Base-by-base conservation (phyloP, 176 grass and related monocot species). In the Puya raimondii region DNA sequence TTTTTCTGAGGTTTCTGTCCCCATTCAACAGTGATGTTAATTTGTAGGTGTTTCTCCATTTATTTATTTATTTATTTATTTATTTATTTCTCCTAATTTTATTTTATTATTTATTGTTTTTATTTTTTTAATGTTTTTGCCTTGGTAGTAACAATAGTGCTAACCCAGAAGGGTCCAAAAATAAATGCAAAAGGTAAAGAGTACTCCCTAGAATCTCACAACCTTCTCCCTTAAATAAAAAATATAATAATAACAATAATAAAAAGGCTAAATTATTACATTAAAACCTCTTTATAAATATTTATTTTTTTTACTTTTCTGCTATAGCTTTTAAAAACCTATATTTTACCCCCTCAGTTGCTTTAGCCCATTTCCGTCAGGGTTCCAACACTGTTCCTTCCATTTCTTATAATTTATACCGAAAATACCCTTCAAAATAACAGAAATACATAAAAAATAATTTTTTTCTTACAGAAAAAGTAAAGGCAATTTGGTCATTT, bases 151-250 rank as follows among this genome's bases (percentile, higher is more conserved):
- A 12, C 2, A 7, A 1, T 23, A 22, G 10, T 23, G 4, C 58
- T 22, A 12, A 3, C 33, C 33, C 33, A 42, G 8, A 63, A 63
- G n/a, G 58, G 20, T 63, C 27, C 64, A 42, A 26, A 42, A 47
- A 9, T 48, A 33, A 48, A 66, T n/a, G 29, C 6, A 58, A 58
- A 14, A 16, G 54, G 54, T 15, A 8, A 18, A 20, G 25, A 18
- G 64, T 25, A n/a, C 27, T 9, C 7, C 64, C 64, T 48, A 47
- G 29, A 67, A 67, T 67, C 64, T 67, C 64, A 48, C 64, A 67
- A 67, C 33, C 27, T 67, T 67, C 12, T 67, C 64, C 14, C 33
- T 7, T 42, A 42, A 42, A 42, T 6, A 42, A 42, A 42, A 17
- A 67, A 18, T 8, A 67, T 2, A 59, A 18, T 14, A 5, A 56